phyloP scores from a whole-genome alignment of 1,139 yeast genomes.

The Debaryomyces udenii region DNA sequence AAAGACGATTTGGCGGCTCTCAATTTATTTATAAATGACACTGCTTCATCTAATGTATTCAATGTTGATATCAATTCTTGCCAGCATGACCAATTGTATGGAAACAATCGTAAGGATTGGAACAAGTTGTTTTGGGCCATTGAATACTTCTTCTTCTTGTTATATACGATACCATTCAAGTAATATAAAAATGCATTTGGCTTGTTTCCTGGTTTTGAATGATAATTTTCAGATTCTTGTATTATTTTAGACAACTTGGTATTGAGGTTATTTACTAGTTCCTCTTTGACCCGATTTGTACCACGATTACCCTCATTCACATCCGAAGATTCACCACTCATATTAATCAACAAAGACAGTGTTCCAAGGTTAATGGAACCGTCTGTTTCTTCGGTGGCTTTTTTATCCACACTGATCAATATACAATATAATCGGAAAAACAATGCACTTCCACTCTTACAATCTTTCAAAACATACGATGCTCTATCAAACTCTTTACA shows the following conservation, averaged over 20 bases:
- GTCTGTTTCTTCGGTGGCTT: constrained; percentile 71
- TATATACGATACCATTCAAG: constrained; percentile 65
- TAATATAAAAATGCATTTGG: constrained; percentile 69
- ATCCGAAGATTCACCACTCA: constrained; percentile 11
- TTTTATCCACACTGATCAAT: constrained; percentile 74
- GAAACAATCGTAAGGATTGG: constrained; percentile 63
- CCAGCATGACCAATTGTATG: constrained; percentile 96
- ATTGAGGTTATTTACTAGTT: constrained; percentile 23
- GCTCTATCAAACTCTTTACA: constrained; percentile 88
- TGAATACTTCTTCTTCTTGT: constrained; percentile 60
- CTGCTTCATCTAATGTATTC: constrained; percentile 64
- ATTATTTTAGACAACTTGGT: constrained; percentile 44
- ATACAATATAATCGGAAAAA: constrained; percentile 72
- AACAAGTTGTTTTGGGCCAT: constrained; percentile 64
- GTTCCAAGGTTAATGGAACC: constrained; percentile 47
- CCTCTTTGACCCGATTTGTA: constrained; percentile 16
- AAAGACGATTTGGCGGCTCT: constrained; percentile 26
- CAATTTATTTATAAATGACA: constrained; percentile 46
- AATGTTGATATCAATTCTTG: constrained; percentile 72
- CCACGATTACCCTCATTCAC: constrained; percentile 18
- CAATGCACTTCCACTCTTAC: constrained; percentile 55
- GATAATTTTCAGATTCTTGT: constrained; percentile 40
- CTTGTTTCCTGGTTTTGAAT: constrained; percentile 23
- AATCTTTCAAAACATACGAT: constrained; percentile 56
- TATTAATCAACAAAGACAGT: constrained; percentile 9